phyloP scores from a whole-genome alignment of 2,329 filamentous ascomycete genomes.

The Fusarium tricinctum region DNA sequence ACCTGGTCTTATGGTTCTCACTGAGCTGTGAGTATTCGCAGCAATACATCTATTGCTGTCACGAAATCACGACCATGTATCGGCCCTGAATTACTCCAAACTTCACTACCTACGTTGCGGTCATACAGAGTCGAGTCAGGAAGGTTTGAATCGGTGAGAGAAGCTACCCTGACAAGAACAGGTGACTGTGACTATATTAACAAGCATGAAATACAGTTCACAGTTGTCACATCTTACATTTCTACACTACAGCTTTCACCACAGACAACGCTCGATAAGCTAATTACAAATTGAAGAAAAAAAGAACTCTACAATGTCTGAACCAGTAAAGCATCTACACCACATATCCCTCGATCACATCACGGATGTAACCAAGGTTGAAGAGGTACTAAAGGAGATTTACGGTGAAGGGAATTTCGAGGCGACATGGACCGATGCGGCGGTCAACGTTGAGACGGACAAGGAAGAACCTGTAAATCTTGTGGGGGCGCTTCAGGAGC shows the following conservation, averaged over 20 bases:
- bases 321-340: not conserved
- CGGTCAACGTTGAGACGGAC: not conserved
- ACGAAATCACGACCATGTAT: not conserved
- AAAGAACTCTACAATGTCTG: not conserved
- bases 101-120: not conserved
- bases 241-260: not conserved
- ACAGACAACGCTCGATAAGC: not conserved
- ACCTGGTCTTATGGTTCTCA: too few species aligned
- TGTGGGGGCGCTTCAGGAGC: not conserved
- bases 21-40: too few species aligned
- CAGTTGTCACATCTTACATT: not conserved
- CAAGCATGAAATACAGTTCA: not conserved
- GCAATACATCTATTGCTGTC: not conserved
- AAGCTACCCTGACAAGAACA: not conserved
- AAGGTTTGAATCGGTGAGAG: not conserved
- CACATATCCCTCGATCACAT: not conserved
- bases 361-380: not conserved
- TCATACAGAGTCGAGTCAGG: not conserved
- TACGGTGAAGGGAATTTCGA: not conserved
- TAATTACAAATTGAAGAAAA: not conserved
- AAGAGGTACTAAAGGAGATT: not conserved
- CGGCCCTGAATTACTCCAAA: too few species aligned
- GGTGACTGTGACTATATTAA: not conserved
- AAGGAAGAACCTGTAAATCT: slow-evolving; percentile 2
- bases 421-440: not conserved